Base-by-base conservation (phyloP, 2,329 filamentous ascomycete species). In the Elsinoe arachidis region DNA sequence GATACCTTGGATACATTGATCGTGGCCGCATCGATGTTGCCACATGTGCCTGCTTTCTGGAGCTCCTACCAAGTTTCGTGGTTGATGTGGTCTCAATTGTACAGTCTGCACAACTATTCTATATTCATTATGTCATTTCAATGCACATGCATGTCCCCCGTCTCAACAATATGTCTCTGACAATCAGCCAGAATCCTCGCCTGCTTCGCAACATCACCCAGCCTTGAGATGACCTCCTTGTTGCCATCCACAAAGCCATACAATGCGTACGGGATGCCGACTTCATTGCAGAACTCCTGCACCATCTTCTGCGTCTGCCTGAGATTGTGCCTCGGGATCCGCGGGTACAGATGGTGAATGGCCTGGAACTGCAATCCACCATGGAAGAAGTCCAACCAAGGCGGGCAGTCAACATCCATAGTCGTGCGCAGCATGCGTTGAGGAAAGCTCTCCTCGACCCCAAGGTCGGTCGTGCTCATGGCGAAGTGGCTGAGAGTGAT, bases 361-460 rank as follows among this genome's bases (percentile, higher is more conserved):
- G 86, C 89, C 71, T 95, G 90, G 71, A 95, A 95, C 70, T 95
- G 90, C 61, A 95, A 75, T 3, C 90, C 90, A 19, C 90, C 90
- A 64, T 95, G 90, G 70, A 95, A 81, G 68, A 90, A 95, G 68
- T 95, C 90, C 11, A 95, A 77, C 90, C 90, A 95, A 11, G 80
- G 77, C 0, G 90, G 88, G 67, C 90, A 95, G 68, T 93, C 89
- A 19, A 95, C 84, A 62, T 95, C 90, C 90, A 96, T 95, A 11
- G 90, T 95, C 1, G 90, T 96, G 63, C 91, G 85, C 46, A 96
- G 78, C 86, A 95, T 93, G 70, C 86, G 88, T 72, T 95, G 90
- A 0, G 90, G 84, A 70, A 96, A 96, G 0, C 88, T 93, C 69
- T 96, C 90, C 54, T 85, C 78, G 1, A 87, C 83, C 0, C 91